Percentiles rank a stretch among this genome's conserved stretches.
phyloP scores from a whole-genome alignment of 331 rosid species.

The Cydonia oblonga region DNA sequence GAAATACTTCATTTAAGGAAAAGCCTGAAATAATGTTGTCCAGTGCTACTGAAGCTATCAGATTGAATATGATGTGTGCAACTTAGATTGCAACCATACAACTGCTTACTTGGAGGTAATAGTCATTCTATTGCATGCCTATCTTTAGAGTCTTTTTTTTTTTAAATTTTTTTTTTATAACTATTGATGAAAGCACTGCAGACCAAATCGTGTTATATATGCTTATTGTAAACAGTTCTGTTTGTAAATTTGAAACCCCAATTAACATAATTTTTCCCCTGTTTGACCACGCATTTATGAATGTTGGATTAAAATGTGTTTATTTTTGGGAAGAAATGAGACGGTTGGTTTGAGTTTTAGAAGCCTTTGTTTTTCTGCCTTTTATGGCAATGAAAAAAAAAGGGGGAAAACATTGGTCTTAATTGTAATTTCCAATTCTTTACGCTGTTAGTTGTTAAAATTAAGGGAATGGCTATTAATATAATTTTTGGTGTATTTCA shows the following conservation, averaged over 20 bases:
- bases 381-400: too few species aligned
- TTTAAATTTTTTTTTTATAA: background rate
- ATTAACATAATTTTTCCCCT: too few species aligned
- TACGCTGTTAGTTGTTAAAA: too few species aligned
- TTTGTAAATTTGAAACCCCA: background rate
- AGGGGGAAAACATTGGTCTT: too few species aligned
- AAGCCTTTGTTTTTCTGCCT: too few species aligned
- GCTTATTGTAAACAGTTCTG: background rate
- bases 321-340: too few species aligned
- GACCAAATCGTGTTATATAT: background rate
- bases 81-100: constrained; percentile 64
- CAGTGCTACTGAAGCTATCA: constrained; percentile 57
- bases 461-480: too few species aligned
- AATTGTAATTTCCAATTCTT: too few species aligned
- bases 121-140: background rate
- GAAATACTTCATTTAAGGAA: constrained; percentile 66
- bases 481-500: too few species aligned
- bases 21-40: constrained; percentile 61
- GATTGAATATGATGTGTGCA: constrained; percentile 38
- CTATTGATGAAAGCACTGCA: background rate
- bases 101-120: constrained; percentile 64
- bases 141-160: background rate
- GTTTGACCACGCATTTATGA: too few species aligned
- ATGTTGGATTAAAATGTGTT: too few species aligned
- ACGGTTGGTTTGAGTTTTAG: too few species aligned